Evolutionary conservation across 805 yeast genomes (phyloP).

Genomic region (Yamadazyma kitorensis): DNA sequence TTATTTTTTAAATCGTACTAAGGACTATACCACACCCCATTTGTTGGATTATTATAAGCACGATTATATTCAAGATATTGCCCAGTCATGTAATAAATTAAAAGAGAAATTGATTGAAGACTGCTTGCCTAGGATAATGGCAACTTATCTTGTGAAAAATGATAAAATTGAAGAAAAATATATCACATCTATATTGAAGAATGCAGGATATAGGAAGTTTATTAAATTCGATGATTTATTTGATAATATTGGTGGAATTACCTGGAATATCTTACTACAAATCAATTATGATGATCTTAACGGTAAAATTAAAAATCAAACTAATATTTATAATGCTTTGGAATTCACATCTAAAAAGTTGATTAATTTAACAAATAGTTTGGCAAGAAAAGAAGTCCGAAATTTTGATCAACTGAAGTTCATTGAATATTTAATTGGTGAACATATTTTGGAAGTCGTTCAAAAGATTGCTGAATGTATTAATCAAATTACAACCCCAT

Average conservation of each 20-base stretch:
- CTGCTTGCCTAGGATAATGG: conserved; percentile 53
- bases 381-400: conserved; percentile 1
- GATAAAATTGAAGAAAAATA: conserved; percentile 46
- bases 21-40: conserved; percentile 72
- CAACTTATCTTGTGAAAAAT: conserved; percentile 53
- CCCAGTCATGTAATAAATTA: conserved; percentile 45
- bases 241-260: conserved; percentile 31
- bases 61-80: conserved; percentile 62
- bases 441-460: conserved; percentile 68
- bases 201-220: conserved; percentile 46
- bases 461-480: conserved; percentile 78
- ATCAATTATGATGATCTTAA: conserved; percentile 29
- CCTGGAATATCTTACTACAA: conserved; percentile 34
- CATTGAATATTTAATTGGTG: conserved; percentile 39
- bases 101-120: conserved; percentile 48
- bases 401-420: conserved; percentile 18
- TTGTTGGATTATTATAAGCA: conserved; percentile 63
- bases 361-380: conserved; percentile 15
- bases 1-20: conserved; percentile 66
- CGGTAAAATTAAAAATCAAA: conserved; percentile 27
- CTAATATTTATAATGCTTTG: conserved; percentile 42
- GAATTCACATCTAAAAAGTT: conserved; percentile 33
- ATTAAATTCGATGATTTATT: conserved; percentile 31
- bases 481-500: conserved; percentile 70
- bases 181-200: conserved; percentile 51